Percentiles rank a stretch among this genome's conserved stretches.
Conservation (phyloP, 768 basidiomycete species). For the Hortiboletus campestris region DNA sequence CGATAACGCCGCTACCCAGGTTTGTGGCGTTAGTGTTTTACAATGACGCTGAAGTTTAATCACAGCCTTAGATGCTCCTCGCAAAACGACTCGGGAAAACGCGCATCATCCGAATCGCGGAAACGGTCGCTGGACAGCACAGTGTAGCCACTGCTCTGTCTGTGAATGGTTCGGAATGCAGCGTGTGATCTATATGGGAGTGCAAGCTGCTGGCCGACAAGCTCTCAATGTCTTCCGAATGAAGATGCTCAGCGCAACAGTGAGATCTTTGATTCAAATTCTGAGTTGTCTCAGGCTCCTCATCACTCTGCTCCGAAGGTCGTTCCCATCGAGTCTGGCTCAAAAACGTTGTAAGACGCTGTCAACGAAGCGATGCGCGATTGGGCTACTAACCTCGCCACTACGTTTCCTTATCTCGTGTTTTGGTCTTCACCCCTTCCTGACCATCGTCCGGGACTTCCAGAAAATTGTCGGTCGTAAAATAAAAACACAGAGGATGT, state of each 20-base stretch:
- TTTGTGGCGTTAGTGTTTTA: neutral
- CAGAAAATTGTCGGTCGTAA: neutral
- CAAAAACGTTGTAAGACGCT: neutral
- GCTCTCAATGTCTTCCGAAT: neutral
- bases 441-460: neutral
- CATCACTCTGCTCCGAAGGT: neutral
- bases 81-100: neutral
- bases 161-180: neutral
- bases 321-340: neutral
- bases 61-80: neutral
- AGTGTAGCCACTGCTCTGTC: neutral
- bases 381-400: neutral
- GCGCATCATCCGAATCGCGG: neutral
- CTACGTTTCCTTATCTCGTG: conserved; percentile 1
- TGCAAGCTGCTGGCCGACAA: neutral
- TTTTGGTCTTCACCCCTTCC: conserved; percentile 1
- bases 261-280: neutral
- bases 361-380: conserved; percentile 5
- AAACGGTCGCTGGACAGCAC: neutral
- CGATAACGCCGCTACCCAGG: neutral
- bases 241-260: neutral
- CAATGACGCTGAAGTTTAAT: neutral
- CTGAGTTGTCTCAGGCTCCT: neutral
- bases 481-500: neutral
- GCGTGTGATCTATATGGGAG: neutral